phyloP scores from a whole-genome alignment of 2,329 filamentous ascomycete genomes.

The Diplodia seriata region DNA sequence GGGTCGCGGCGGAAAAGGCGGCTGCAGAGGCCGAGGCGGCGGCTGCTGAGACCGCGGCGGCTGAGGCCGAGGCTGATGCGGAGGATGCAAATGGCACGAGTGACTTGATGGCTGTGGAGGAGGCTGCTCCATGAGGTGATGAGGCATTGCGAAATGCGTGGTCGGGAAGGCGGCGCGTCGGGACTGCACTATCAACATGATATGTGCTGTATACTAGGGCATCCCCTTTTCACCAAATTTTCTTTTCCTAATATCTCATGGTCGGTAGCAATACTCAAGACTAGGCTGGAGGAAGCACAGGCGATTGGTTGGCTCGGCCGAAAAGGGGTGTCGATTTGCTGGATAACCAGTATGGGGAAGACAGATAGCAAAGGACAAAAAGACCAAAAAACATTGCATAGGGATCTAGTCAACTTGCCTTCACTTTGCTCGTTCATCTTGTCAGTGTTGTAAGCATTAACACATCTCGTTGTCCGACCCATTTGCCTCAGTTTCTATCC shows the following conservation, averaged over 20 bases:
- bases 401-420: not conserved
- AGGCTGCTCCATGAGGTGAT: not conserved
- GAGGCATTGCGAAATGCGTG: not conserved
- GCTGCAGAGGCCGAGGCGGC: slow-evolving; percentile 18
- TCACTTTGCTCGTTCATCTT: too few relatives aligned
- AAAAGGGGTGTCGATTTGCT: not conserved
- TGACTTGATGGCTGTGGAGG: slow-evolving; percentile 23
- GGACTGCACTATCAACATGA: not conserved
- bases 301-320: not conserved
- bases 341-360: not conserved
- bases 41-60: slow-evolving; percentile 19
- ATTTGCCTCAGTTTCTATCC: too few relatives aligned
- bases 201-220: not conserved
- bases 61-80: slow-evolving; percentile 5
- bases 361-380: not conserved
- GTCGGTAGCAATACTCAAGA: not conserved
- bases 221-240: not conserved
- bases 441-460: too few relatives aligned
- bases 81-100: slow-evolving; percentile 21
- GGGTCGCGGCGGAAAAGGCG: slow-evolving; percentile 8
- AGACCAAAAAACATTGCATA: slow-evolving; percentile 4
- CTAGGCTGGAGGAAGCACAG: not conserved
- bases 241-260: not conserved
- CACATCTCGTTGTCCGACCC: too few relatives aligned
- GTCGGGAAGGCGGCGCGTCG: not conserved